Evolutionary conservation across 2,329 filamentous ascomycete species (phyloP).

Genomic region (Aspergillus piperis): DNA sequence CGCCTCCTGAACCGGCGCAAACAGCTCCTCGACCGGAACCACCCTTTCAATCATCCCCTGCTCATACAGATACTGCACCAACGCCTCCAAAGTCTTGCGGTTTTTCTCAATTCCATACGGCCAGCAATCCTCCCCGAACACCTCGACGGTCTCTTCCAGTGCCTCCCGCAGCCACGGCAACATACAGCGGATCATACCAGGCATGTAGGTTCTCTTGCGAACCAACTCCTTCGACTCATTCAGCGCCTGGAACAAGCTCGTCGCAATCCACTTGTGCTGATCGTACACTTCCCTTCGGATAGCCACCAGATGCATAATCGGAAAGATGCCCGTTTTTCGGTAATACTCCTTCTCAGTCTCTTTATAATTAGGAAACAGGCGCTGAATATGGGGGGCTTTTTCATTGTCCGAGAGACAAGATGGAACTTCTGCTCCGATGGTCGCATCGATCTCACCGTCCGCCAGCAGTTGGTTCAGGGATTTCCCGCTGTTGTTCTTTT

Average conservation of each 20-base stretch:
- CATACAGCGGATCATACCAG: neutral
- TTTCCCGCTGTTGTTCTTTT: neutral
- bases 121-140: neutral
- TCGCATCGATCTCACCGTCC: neutral
- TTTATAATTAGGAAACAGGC: neutral
- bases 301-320: neutral
- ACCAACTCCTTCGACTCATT: slow-evolving; percentile 1
- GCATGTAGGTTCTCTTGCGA: neutral
- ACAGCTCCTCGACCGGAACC: neutral
- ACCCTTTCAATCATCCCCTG: neutral
- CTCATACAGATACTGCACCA: slow-evolving; percentile 1
- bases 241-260: neutral
- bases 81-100: neutral
- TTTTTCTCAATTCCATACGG: neutral
- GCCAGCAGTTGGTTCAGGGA: neutral
- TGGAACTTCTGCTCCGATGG: neutral
- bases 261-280: neutral
- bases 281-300: neutral
- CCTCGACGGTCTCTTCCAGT: neutral
- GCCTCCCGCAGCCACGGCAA: neutral
- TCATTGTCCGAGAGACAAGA: neutral
- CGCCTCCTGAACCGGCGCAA: neutral
- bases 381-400: neutral
- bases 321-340: neutral
- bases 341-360: neutral